Percentiles rank a stretch among this genome's conserved stretches.
Evolutionary conservation across 1,139 yeast species (phyloP).

Genomic region (Pneumocystis wakefieldiae): DNA sequence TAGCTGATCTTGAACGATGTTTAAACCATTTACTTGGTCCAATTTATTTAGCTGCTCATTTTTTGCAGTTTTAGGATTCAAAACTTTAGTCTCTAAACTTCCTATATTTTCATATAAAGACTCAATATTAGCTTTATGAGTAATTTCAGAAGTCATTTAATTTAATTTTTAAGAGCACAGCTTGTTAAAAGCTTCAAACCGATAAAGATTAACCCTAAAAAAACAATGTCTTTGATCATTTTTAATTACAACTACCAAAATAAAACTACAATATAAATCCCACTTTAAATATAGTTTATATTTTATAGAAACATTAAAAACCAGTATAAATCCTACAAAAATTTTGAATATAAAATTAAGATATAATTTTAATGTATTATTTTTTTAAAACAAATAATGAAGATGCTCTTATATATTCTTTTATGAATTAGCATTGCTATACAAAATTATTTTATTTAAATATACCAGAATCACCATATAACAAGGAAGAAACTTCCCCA

Average conservation of each 20-base stretch:
- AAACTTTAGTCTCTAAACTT: neutral
- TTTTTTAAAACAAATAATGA: neutral
- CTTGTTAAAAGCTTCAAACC: neutral
- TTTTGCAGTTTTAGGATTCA: neutral
- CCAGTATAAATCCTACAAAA: neutral
- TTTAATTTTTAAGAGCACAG: neutral
- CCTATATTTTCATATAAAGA: neutral
- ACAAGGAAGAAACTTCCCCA: slow-evolving; percentile 32
- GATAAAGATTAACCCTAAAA: neutral
- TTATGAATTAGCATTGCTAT: neutral
- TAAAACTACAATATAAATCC: too few species aligned
- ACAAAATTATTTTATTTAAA: neutral
- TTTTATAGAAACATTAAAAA: neutral
- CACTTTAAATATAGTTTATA: neutral
- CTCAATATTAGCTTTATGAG: neutral
- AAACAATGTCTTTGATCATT: too few species aligned
- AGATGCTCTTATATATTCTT: neutral
- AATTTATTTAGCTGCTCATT: neutral
- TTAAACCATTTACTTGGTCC: neutral
- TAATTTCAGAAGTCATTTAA: neutral
- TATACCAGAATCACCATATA: neutral
- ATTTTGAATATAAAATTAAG: neutral
- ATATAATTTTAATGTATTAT: neutral
- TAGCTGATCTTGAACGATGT: neutral
- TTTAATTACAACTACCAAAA: too few species aligned